Percentiles rank a stretch among this genome's conserved stretches.
These are phyloP conservation scores for Hemisphaericaspora xylofermentans DNA, from an alignment of 1,139 yeast genomes.

Conservation along the genomic window DNA sequence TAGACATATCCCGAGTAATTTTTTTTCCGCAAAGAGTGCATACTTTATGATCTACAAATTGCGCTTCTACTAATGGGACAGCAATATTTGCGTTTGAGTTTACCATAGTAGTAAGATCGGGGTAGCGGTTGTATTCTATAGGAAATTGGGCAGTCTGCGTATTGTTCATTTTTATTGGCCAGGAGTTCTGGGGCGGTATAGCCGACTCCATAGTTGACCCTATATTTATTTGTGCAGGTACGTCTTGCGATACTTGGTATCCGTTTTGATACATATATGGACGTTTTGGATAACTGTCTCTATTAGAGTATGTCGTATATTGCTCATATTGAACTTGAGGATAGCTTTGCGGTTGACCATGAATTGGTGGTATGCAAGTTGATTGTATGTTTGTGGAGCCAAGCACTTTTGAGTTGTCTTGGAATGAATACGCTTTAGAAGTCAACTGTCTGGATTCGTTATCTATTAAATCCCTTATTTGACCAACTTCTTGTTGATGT, in stretches of 20 bases:
- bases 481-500: background rate
- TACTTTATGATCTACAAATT: slow-evolving; percentile 29
- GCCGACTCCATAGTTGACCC: background rate
- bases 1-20: slow-evolving; percentile 60
- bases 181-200: background rate
- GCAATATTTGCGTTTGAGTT: slow-evolving; percentile 35
- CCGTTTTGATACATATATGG: background rate
- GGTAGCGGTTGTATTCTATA: slow-evolving; percentile 23
- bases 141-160: background rate
- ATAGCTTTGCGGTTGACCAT: background rate
- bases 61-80: slow-evolving; percentile 38
- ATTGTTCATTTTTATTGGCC: background rate
- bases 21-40: slow-evolving; percentile 59
- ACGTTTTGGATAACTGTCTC: background rate
- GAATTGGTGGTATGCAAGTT: background rate
- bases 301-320: background rate
- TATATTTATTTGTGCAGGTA: background rate
- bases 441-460: background rate
- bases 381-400: background rate
- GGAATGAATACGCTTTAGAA: background rate
- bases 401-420: too few species aligned
- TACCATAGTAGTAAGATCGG: slow-evolving; percentile 43
- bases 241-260: background rate
- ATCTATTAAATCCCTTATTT: background rate
- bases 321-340: background rate